A percentile compares a stretch with the other conserved stretches of the same genome.
Conservation (phyloP, 768 basidiomycete species). For the Termitomyces sp. region DNA sequence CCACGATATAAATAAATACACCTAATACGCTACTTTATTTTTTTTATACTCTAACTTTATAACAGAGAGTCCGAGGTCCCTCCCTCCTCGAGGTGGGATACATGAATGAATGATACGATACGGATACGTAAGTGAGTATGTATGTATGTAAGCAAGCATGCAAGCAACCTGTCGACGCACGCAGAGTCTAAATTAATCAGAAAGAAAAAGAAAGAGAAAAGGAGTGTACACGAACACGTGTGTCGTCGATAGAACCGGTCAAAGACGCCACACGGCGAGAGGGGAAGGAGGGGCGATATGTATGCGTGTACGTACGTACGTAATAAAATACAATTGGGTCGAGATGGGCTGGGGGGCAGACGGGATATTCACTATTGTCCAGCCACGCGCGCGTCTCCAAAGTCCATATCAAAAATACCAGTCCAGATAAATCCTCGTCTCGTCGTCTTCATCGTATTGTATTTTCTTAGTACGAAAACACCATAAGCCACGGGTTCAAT, state of each 20-base stretch:
- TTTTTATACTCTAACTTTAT: too few relatives aligned
- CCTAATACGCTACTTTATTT: background rate
- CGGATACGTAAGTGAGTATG: too few relatives aligned
- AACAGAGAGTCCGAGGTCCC: constrained; percentile 2
- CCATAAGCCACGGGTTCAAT: constrained; percentile 49
- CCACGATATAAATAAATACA: background rate
- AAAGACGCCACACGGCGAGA: background rate
- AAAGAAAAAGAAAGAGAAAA: too few relatives aligned
- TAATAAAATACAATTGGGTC: too few relatives aligned
- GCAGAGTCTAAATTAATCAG: background rate
- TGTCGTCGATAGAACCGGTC: background rate
- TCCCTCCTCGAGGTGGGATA: too few relatives aligned
- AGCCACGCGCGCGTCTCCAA: too few relatives aligned
- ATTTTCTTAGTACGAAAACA: constrained; percentile 52
- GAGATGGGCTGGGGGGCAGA: too few relatives aligned
- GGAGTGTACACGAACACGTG: too few relatives aligned
- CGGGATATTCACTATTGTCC: too few relatives aligned
- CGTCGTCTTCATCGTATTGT: too few relatives aligned
- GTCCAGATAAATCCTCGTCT: background rate
- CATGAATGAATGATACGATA: background rate
- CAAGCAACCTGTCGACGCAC: background rate
- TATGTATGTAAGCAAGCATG: too few relatives aligned
- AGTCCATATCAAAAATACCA: too few relatives aligned
- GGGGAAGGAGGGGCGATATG: background rate
- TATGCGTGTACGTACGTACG: background rate